These are phyloP conservation scores for Takashimella tepidaria DNA, from an alignment of 1,284 basidiomycete genomes.

Conservation along the genomic window DNA sequence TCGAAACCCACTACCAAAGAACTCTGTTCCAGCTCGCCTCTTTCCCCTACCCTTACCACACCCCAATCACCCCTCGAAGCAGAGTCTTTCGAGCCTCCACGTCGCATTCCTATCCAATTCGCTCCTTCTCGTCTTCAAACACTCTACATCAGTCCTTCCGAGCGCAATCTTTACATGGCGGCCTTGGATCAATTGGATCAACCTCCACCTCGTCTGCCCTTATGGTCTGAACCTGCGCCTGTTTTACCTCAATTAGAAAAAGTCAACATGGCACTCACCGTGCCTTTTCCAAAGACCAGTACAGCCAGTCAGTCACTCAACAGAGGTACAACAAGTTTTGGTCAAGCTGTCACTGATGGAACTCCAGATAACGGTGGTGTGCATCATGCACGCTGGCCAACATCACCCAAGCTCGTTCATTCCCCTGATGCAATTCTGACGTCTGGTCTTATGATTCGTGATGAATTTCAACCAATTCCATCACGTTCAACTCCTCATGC, in stretches of 20 bases:
- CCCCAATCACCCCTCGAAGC: not conserved
- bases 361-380: not conserved
- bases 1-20: too few species aligned
- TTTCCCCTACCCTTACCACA: not conserved
- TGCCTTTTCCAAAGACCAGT: slow-evolving; percentile 5
- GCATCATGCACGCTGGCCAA: slow-evolving; percentile 9
- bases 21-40: not conserved
- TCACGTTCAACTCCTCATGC: slow-evolving; percentile 20
- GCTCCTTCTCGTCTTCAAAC: slow-evolving; percentile 26
- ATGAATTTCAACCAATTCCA: slow-evolving; percentile 22
- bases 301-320: not conserved
- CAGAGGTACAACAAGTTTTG: not conserved
- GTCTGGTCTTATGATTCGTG: slow-evolving; percentile 23
- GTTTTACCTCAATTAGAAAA: slow-evolving; percentile 17
- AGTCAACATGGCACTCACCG: slow-evolving; percentile 1
- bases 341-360: not conserved
- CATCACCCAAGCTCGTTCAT: slow-evolving; percentile 30
- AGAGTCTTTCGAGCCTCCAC: not conserved
- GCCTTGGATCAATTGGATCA: slow-evolving; percentile 35
- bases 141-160: slow-evolving; percentile 34
- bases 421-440: slow-evolving; percentile 16
- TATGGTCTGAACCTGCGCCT: slow-evolving; percentile 38
- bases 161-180: slow-evolving; percentile 38
- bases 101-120: slow-evolving; percentile 24
- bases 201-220: slow-evolving; percentile 25